Evolutionary conservation across 2,329 filamentous ascomycete genomes (phyloP).

Genomic region (Botryotinia narcissicola): DNA sequence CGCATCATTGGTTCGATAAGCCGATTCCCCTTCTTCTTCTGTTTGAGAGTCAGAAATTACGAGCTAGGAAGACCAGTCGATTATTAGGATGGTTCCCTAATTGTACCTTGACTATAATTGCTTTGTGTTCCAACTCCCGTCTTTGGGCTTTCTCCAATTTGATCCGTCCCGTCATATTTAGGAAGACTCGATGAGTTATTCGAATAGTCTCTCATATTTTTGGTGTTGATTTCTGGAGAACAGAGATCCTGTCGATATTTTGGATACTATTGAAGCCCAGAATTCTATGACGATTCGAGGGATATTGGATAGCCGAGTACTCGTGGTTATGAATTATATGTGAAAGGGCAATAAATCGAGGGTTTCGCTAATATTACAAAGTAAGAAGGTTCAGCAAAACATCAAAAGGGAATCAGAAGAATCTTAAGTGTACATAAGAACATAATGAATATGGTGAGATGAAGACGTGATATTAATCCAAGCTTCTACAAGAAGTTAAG

Average conservation of each 20-base stretch:
- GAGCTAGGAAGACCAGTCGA: not conserved
- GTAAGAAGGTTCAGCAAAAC: not conserved
- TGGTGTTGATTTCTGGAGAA: too few relatives aligned
- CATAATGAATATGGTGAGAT: not conserved
- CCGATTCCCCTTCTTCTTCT: slow-evolving; percentile 8
- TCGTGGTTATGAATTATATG: not conserved
- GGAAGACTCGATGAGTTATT: not conserved
- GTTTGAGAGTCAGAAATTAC: not conserved
- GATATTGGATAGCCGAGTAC: not conserved
- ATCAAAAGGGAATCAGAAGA: not conserved
- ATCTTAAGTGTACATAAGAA: not conserved
- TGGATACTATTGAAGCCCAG: not conserved
- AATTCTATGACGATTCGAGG: not conserved
- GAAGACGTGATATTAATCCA: slow-evolving; percentile 11
- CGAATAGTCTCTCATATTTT: slow-evolving; percentile 3
- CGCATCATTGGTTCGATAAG: slow-evolving; percentile 19
- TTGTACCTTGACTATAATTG: slow-evolving; percentile 12
- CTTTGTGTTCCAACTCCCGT: slow-evolving; percentile 10
- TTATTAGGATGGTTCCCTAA: not conserved
- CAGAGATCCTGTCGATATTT: not conserved
- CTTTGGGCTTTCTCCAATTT: not conserved
- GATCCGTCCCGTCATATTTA: slow-evolving; percentile 5
- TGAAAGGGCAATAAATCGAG: not conserved
- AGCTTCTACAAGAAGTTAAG: not conserved
- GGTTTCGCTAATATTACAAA: not conserved